Evolutionary conservation across 2,329 filamentous ascomycete species (phyloP), one percentile per base, ranked within the genome.

Genomic region (Phialophora tarda): DNA sequence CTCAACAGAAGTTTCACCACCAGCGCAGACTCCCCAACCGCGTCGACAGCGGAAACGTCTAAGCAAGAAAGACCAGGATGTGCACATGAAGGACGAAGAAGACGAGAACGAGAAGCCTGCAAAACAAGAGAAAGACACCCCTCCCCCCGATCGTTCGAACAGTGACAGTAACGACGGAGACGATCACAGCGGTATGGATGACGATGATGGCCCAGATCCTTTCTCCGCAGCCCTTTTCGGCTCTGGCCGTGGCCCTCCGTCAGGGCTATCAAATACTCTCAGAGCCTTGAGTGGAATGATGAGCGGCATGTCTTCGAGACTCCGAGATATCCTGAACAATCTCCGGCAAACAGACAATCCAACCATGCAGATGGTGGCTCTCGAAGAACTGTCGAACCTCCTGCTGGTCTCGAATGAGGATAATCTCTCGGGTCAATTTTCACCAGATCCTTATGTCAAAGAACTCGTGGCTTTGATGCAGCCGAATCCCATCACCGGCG

Each of bases 341-440:
- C 82, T 99, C 65, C 89, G 90, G 71, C 88, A 91, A 73, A 94
- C 93, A 75, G 91, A 94, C 55, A 92, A 97, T 70, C 87, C 89
- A 5, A 93, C 93, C 0, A 81, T 95, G 47, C 96, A 99, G 80
- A 84, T 97, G 71, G 93, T 97, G 74, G 95, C 94, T 30, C 82
- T 99, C 32, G 92, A 96, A 78, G 94, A 98, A 73, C 83, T 99
- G 6, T 97, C 94, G 0, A 93, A 99, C 78, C 89, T 98, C 62
- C 83, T 99, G 4, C 83, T 99, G 32, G 91, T 99, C 44, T 97
- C 94, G 11, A 98, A 95, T 72, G 95, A 99, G 79, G 95, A 99
- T 76, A 97, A 96, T 71, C 85, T 99, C 11, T 92, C 94, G 1
- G 95, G 95, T 4, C 92, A 97, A 75, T 98, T 99, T 77, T 92